Conservation (phyloP, 1,284 basidiomycete species). For the Boletus sp. region DNA sequence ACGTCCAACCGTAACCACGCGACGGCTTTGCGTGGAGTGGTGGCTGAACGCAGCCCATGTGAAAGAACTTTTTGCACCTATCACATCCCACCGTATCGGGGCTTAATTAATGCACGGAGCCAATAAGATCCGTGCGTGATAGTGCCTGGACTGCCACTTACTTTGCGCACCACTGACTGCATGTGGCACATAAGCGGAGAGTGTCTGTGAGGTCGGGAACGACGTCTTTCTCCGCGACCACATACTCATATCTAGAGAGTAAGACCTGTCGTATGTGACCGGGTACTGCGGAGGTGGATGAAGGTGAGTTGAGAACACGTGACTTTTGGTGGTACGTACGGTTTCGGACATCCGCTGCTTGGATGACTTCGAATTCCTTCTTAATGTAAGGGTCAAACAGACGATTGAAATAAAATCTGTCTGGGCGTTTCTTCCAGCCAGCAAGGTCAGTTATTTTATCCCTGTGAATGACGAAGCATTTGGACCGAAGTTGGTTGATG, state of each 20-base stretch:
- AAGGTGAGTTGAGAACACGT: constrained; percentile 20
- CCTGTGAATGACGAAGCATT: constrained; percentile 89
- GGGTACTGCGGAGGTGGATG: constrained; percentile 56
- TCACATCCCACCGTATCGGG: constrained; percentile 92
- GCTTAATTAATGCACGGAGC: constrained; percentile 41
- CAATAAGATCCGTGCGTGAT: constrained; percentile 24
- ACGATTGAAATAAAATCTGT: constrained; percentile 92
- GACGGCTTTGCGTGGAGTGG: constrained; percentile 94
- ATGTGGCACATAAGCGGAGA: constrained; percentile 82
- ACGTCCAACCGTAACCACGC: constrained; percentile 97
- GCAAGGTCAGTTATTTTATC: constrained; percentile 91
- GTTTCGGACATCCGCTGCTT: constrained; percentile 83
- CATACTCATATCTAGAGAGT: constrained; percentile 85
- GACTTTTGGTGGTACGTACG: constrained; percentile 49
- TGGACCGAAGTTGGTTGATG: constrained; percentile 84
- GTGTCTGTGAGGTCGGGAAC: constrained; percentile 87
- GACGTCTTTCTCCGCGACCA: constrained; percentile 91
- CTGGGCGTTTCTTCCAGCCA: constrained; percentile 93
- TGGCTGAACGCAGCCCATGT: constrained; percentile 92
- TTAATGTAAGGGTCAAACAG: constrained; percentile 97
- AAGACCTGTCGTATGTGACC: constrained; percentile 74
- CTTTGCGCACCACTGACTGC: constrained; percentile 85
- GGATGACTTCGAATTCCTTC: constrained; percentile 95
- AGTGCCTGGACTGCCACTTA: constrained; percentile 39
- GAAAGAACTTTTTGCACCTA: constrained; percentile 90